A percentile compares a stretch with the other conserved stretches of the same genome.
phyloP scores from a whole-genome alignment of 768 basidiomycete genomes.

The Clavulina sp. region DNA sequence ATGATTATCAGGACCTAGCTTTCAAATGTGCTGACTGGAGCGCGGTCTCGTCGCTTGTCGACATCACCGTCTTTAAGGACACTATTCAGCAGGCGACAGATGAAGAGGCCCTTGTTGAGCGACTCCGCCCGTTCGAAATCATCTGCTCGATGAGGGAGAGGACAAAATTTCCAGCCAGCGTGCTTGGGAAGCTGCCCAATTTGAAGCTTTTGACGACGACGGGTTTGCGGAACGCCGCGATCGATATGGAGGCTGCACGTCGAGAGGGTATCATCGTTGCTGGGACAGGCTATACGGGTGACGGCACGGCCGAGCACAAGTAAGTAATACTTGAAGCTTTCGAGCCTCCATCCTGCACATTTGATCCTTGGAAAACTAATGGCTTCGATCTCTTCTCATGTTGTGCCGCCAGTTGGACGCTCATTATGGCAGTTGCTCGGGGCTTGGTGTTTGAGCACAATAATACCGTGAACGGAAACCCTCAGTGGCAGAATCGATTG shows the following conservation, averaged over 20 bases:
- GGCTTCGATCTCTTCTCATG: background rate
- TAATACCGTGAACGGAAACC: slow-evolving; percentile 27
- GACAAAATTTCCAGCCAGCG: slow-evolving; percentile 33
- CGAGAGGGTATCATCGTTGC: slow-evolving; percentile 33
- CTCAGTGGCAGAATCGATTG: slow-evolving; percentile 36
- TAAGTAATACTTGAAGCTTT: background rate
- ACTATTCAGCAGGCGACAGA: slow-evolving; percentile 26
- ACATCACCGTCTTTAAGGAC: slow-evolving; percentile 23
- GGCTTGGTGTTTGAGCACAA: slow-evolving; percentile 33
- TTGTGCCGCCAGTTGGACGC: slow-evolving; percentile 30
- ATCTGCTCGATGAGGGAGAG: slow-evolving; percentile 52
- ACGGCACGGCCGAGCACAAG: slow-evolving; percentile 30
- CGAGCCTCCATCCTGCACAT: background rate
- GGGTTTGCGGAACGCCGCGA: slow-evolving; percentile 17
- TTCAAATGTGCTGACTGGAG: slow-evolving; percentile 40
- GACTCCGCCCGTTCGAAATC: slow-evolving; percentile 35
- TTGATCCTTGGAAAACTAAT: background rate
- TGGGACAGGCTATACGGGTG: slow-evolving; percentile 28
- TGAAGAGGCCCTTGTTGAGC: slow-evolving; percentile 30
- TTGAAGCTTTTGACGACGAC: slow-evolving; percentile 45
- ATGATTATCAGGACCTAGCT: slow-evolving; percentile 41
- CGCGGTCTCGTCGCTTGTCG: slow-evolving; percentile 21
- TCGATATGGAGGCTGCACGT: slow-evolving; percentile 22
- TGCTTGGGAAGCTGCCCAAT: slow-evolving; percentile 39
- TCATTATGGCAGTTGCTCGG: slow-evolving; percentile 34